phyloP scores from a whole-genome alignment of 148 eudicot genomes.

The Silene latifolia region DNA sequence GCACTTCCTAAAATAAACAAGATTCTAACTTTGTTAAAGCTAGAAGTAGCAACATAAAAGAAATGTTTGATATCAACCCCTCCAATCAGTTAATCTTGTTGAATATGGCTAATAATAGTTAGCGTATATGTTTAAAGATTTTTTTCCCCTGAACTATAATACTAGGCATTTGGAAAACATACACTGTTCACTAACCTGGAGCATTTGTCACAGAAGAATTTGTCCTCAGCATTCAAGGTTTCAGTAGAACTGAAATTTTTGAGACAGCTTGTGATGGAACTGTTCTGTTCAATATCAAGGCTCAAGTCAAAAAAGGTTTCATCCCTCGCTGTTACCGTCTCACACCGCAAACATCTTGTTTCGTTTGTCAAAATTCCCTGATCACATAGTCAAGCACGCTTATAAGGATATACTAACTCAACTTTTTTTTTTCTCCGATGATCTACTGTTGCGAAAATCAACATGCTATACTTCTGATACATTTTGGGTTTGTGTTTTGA shows the following conservation, averaged over 20 bases:
- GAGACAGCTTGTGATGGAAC: slow-evolving; percentile 80
- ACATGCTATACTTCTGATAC: too few species aligned
- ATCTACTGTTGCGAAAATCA: background rate
- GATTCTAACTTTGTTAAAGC: background rate
- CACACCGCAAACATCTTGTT: slow-evolving; percentile 82
- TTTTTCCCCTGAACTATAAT: background rate
- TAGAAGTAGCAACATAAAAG: background rate
- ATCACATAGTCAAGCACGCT: slow-evolving; percentile 11
- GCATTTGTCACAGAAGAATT: slow-evolving; percentile 89
- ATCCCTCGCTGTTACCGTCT: slow-evolving; percentile 88
- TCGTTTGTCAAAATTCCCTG: slow-evolving; percentile 87
- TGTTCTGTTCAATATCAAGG: slow-evolving; percentile 88
- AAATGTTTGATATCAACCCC: background rate
- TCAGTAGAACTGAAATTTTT: slow-evolving; percentile 88
- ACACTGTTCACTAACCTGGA: slow-evolving; percentile 48
- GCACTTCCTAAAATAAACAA: background rate
- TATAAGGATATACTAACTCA: background rate
- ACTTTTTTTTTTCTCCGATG: background rate
- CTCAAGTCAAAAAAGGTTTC: slow-evolving; percentile 83
- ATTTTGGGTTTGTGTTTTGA: background rate
- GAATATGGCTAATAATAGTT: background rate
- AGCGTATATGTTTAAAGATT: background rate
- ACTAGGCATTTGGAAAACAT: background rate
- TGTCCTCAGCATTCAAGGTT: slow-evolving; percentile 91
- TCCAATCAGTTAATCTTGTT: background rate